A percentile compares a stretch with the other conserved stretches of the same genome.
Conservation (phyloP, 345 rosid species). For the Salix exigua region DNA sequence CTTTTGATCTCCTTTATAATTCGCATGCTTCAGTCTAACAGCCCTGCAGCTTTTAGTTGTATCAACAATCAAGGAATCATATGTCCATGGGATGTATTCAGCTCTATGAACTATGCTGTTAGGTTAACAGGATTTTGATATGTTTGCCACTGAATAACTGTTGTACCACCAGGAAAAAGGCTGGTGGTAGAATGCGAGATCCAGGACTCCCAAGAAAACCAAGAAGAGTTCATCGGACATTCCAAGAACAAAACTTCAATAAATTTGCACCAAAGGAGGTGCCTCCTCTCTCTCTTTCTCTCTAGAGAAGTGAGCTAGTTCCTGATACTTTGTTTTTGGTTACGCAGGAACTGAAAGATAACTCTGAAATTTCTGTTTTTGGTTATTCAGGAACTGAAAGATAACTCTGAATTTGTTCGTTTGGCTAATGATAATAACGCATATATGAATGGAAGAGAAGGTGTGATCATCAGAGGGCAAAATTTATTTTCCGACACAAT, state of each 20-base stretch:
- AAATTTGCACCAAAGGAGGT: slow-evolving; percentile 40
- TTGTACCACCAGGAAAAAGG: slow-evolving; percentile 45
- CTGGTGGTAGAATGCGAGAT: slow-evolving; percentile 39
- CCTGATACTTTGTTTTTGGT: background rate
- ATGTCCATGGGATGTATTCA: background rate
- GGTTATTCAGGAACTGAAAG: slow-evolving; percentile 34
- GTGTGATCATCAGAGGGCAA: slow-evolving; percentile 10
- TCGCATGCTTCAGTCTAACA: background rate
- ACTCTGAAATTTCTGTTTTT: background rate
- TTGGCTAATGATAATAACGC: slow-evolving; percentile 11
- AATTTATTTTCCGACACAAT: slow-evolving; percentile 25
- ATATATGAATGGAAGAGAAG: slow-evolving; percentile 13
- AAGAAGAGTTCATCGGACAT: slow-evolving; percentile 35
- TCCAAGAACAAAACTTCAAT: slow-evolving; percentile 29
- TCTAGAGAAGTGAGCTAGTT: background rate
- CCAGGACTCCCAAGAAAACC: slow-evolving; percentile 41
- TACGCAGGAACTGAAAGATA: slow-evolving; percentile 38
- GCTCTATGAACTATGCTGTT: background rate
- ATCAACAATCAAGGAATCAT: background rate
- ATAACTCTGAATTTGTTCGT: slow-evolving; percentile 13
- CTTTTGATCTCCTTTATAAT: background rate
- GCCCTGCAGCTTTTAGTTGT: background rate
- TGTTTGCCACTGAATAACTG: background rate
- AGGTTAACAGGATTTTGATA: background rate
- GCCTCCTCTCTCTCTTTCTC: slow-evolving; percentile 1